Percentiles rank a stretch among this genome's conserved stretches.
phyloP scores from a whole-genome alignment of 495 filamentous ascomycete genomes.

The Penicillium riverlandense region DNA sequence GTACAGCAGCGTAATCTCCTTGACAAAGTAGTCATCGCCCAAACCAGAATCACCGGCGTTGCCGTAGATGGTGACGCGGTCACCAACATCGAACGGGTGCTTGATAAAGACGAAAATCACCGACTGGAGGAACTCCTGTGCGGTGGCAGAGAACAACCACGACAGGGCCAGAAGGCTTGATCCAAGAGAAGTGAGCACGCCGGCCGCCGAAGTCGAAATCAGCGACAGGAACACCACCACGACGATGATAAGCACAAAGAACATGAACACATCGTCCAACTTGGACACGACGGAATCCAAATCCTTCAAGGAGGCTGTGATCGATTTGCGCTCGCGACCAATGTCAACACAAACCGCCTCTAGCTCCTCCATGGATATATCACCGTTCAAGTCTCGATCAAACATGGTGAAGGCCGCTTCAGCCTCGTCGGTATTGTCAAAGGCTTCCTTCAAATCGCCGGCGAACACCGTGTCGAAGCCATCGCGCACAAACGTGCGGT shows the following conservation, averaged over 20 bases:
- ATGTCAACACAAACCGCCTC: conserved; percentile 93
- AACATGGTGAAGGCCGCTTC: conserved; percentile 91
- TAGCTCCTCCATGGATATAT: conserved; percentile 93
- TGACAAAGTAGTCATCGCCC: conserved; percentile 93
- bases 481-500: conserved; percentile 75
- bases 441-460: conserved; percentile 72
- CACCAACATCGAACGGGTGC: conserved; percentile 95
- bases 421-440: conserved; percentile 79
- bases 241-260: conserved; percentile 72
- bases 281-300: conserved; percentile 92
- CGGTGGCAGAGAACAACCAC: conserved; percentile 87
- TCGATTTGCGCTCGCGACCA: conserved; percentile 89
- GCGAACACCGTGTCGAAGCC: conserved; percentile 67
- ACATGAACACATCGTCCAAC: conserved; percentile 79
- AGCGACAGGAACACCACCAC: conserved; percentile 81
- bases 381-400: conserved; percentile 94
- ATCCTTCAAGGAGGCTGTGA: conserved; percentile 90
- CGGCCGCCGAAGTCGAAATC: conserved; percentile 81
- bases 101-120: conserved; percentile 96
- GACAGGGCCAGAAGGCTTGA: conserved; percentile 78
- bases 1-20: conserved; percentile 88
- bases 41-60: conserved; percentile 70
- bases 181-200: conserved; percentile 80
- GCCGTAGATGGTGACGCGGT: conserved; percentile 85
- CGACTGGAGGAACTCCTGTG: conserved; percentile 88